phyloP scores from a whole-genome alignment of 139 green algal genomes.

The Chlorella sp. region DNA sequence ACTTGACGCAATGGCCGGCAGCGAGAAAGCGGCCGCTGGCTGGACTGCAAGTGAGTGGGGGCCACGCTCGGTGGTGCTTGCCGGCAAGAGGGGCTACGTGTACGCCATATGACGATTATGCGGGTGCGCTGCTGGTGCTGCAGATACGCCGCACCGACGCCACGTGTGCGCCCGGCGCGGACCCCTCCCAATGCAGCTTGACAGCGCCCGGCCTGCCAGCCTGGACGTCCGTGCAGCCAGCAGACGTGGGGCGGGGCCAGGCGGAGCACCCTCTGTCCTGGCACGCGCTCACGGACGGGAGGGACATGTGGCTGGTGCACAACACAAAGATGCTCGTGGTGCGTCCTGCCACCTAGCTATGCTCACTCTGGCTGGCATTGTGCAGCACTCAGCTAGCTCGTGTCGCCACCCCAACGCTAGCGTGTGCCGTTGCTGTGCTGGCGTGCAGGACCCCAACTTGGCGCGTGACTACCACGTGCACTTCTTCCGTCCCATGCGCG shows the following conservation, averaged over 20 bases:
- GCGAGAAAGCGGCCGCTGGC: too few relatives aligned
- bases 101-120: too few relatives aligned
- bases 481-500: not conserved
- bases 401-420: too few relatives aligned
- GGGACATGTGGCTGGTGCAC: not conserved
- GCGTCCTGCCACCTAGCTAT: too few relatives aligned
- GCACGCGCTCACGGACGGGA: not conserved
- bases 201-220: not conserved
- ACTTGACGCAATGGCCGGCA: too few relatives aligned
- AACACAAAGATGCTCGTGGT: not conserved
- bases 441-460: not conserved
- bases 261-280: not conserved
- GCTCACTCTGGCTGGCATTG: too few relatives aligned
- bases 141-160: not conserved
- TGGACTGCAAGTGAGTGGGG: too few relatives aligned
- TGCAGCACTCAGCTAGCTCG: too few relatives aligned
- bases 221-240: not conserved
- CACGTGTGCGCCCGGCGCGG: not conserved
- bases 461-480: not conserved
- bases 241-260: not conserved
- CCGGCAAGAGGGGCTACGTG: too few relatives aligned
- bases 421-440: too few relatives aligned
- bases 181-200: not conserved
- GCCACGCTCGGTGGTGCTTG: too few relatives aligned
- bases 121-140: not conserved